Base-by-base conservation (phyloP, 202 grass and related monocot genomes). In the Saccharum hybrid region DNA sequence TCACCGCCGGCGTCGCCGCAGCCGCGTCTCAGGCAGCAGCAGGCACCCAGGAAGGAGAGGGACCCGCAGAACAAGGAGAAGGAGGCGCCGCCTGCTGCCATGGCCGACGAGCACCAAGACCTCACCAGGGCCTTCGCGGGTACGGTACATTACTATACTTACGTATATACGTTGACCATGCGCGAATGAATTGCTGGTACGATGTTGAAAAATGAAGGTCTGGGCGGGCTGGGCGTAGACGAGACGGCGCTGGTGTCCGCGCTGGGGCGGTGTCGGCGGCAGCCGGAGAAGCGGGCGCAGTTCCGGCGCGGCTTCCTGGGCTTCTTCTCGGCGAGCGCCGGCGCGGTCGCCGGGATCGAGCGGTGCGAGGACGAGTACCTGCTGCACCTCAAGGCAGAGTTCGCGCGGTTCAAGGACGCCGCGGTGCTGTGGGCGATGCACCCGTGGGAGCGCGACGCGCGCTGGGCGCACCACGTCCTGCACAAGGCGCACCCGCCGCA, bases 371-470 rank as follows among this genome's bases (percentile, higher is more conserved):
- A 97, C 67, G 90, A 87, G 59, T 97, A 85, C 76, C 37, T 94
- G 67, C 69, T 68, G 0, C 85, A 49, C 88, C 85, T 94, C 8
- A 56, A 94, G 76, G 23, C 45, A 3, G 94, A 97, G 83, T 97
- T 97, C 83, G 63, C 90, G 9, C 89, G 94, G 2, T 79, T 97
- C 85, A 90, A 89, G 94, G 84, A 87, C 81, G 57, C 88, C 3
- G 84, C 80, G 77, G 89, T 97, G 64, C 80, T 90, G 28, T 97
- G 94, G 94, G 83, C 90, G 37, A 92, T 94, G 91, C 91, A 97
- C 81, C 94, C 91, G 14, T 92, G 85, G 80, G 94, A 97, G 81
- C 88, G 91, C 61, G 94, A 97, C 77, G 91, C 94, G 36, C 90
- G 88, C 1, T 94, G 91, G 90, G 85, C 82, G 63, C 91, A 94